phyloP scores from a whole-genome alignment of 495 filamentous ascomycete species.

The Xylaria castorea region DNA sequence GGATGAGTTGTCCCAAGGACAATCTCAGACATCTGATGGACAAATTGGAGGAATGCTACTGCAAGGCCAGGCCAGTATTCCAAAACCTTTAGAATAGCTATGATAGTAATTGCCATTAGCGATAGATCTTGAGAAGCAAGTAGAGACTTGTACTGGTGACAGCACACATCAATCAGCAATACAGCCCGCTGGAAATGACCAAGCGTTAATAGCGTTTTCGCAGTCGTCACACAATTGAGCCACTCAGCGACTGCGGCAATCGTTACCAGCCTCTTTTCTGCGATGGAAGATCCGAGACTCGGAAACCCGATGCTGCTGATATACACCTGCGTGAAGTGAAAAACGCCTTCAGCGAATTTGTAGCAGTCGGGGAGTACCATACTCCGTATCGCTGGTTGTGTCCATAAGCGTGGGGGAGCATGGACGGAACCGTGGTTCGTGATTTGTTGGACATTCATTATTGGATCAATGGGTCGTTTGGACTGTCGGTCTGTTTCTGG shows the following conservation, averaged over 20 bases:
- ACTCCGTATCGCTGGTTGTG: background rate
- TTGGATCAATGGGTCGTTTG: background rate
- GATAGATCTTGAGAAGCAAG: background rate
- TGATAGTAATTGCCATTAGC: background rate
- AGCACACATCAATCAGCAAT: conserved; percentile 6
- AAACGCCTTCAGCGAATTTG: conserved; percentile 1
- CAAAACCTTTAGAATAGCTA: background rate
- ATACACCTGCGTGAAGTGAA: background rate
- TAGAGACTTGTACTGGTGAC: background rate
- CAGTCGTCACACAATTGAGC: background rate
- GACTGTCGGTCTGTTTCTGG: background rate
- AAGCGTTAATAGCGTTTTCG: background rate
- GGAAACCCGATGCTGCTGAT: background rate
- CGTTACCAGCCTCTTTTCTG: background rate
- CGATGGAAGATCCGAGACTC: background rate
- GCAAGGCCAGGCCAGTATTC: background rate
- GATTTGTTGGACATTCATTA: background rate
- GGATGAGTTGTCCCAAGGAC: conserved; percentile 1
- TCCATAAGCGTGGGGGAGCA: background rate
- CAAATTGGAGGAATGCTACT: background rate
- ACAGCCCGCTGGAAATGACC: background rate
- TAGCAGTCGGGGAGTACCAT: conserved; percentile 4
- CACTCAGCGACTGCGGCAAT: background rate
- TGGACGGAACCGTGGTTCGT: background rate
- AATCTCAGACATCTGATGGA: background rate